phyloP scores from a whole-genome alignment of 2,329 filamentous ascomycete species.

The Knufia fluminis region DNA sequence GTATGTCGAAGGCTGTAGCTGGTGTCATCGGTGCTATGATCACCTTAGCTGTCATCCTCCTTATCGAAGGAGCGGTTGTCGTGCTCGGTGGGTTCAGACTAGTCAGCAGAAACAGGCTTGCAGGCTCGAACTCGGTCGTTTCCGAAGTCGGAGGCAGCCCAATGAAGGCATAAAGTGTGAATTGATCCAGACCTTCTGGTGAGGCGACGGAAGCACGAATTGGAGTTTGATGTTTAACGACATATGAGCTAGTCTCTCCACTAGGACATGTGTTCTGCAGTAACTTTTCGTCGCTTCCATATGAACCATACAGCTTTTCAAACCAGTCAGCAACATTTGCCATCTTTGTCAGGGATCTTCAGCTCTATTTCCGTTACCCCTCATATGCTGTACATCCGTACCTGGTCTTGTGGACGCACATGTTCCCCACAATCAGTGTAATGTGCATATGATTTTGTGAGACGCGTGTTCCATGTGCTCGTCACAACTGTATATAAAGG shows the following conservation, averaged over 20 bases:
- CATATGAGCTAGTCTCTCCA: no score
- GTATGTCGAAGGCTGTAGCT: constrained; percentile 61
- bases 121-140: constrained; percentile 1
- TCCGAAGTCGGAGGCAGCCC: not conserved
- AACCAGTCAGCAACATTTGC: not conserved
- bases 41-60: constrained; percentile 55
- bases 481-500: no score
- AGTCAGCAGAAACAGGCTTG: constrained; percentile 45
- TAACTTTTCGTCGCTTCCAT: no score
- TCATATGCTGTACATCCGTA: not conserved
- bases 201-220: no score
- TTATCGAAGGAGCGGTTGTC: constrained; percentile 45
- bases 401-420: not conserved
- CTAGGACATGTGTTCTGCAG: no score
- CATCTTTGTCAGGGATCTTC: not conserved
- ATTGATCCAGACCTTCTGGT: not conserved
- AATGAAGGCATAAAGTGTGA: constrained; percentile 1
- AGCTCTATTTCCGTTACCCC: not conserved
- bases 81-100: constrained; percentile 49
- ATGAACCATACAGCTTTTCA: not conserved
- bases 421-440: not conserved
- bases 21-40: constrained; percentile 71
- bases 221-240: no score
- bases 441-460: no score
- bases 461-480: no score